phyloP scores from a whole-genome alignment of 169 alveolate species.

The Cystoisospora suis region DNA sequence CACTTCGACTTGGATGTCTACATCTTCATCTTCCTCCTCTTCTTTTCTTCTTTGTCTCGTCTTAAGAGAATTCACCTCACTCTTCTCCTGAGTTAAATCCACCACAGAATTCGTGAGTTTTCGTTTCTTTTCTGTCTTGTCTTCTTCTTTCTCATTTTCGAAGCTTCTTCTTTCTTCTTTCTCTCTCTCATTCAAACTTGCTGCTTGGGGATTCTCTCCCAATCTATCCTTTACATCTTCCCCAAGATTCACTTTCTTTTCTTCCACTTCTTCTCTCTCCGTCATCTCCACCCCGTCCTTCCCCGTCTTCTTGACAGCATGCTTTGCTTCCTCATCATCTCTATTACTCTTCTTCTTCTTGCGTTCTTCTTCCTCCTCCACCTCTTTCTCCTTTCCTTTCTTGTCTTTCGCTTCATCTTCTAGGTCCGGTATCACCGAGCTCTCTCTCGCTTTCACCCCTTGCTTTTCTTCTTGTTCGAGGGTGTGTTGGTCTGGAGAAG shows the following conservation, averaged over 20 bases:
- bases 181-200: background rate
- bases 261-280: too few species aligned
- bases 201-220: background rate
- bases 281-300: background rate
- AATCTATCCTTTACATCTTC: too few species aligned
- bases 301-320: background rate
- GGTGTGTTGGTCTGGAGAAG: background rate
- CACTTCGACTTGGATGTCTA: too few species aligned
- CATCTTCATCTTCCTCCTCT: too few species aligned
- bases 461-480: background rate
- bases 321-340: background rate
- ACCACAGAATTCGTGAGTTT: too few species aligned
- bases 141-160: background rate
- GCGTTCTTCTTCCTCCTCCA: background rate
- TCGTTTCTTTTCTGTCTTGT: background rate
- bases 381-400: background rate
- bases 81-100: too few species aligned
- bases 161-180: background rate
- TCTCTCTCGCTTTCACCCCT: background rate
- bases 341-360: background rate
- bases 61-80: too few species aligned
- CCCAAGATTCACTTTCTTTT: too few species aligned
- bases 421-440: background rate
- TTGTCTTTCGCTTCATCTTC: background rate
- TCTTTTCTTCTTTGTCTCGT: too few species aligned